A percentile compares a stretch with the other conserved stretches of the same genome.
Evolutionary conservation across 176 grass and related monocot species (phyloP).

Genomic region (Carex pumila): DNA sequence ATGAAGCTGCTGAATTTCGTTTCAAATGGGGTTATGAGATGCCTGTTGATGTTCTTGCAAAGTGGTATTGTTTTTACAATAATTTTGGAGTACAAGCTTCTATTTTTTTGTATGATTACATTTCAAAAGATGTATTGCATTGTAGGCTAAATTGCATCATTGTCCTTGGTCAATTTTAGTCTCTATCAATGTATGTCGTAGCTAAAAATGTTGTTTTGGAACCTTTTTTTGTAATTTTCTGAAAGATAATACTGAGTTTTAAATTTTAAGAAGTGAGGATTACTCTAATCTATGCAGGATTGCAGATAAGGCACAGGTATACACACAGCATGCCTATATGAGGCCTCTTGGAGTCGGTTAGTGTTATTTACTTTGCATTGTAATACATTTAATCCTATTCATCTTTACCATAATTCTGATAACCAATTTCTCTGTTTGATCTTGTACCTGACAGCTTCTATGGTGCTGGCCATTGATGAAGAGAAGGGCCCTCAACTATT

Average conservation of each 20-base stretch:
- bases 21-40: conserved; percentile 99
- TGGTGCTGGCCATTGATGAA: conserved; percentile 94
- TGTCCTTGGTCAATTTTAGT: not conserved
- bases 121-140: not conserved
- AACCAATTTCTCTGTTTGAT: not conserved
- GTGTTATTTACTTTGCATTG: conserved; percentile 17
- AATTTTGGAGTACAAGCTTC: not conserved
- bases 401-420: conserved; percentile 1
- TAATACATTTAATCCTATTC: not conserved
- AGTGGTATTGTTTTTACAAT: conserved; percentile 46
- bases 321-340: conserved; percentile 99
- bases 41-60: conserved; percentile 88
- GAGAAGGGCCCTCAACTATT: conserved; percentile 97
- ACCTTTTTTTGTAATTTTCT: not conserved
- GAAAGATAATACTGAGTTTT: not conserved
- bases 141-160: not conserved
- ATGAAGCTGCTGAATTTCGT: conserved; percentile 95
- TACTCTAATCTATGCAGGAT: conserved; percentile 44
- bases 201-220: not conserved
- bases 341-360: conserved; percentile 95
- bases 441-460: conserved; percentile 51
- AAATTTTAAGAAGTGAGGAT: not conserved
- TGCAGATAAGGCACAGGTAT: conserved; percentile 97
- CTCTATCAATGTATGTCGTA: not conserved
- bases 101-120: not conserved